A percentile compares a stretch with the other conserved stretches of the same genome.
These are phyloP conservation scores for Neckera pumila DNA, from an alignment of 225 moss, liverwort and hornwort species.

Conservation along the genomic window DNA sequence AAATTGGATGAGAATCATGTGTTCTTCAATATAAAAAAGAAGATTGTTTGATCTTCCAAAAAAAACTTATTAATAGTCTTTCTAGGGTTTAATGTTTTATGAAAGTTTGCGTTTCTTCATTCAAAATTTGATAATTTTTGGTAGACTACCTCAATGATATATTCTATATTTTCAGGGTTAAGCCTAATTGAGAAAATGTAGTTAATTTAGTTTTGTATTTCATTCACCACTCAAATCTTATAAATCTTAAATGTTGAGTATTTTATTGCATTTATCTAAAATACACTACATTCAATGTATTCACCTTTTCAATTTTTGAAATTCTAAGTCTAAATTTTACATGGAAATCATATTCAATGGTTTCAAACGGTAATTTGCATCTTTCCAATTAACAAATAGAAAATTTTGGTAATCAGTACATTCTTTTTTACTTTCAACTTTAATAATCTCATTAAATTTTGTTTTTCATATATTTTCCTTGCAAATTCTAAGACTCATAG, in stretches of 20 bases:
- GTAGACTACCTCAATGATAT: neutral
- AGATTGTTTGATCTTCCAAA: neutral
- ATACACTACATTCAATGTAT: neutral
- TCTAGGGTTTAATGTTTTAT: neutral
- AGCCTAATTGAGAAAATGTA: neutral
- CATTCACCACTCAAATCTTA: neutral
- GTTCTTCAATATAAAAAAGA: neutral
- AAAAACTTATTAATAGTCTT: neutral
- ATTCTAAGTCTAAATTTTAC: neutral
- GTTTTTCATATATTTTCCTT: neutral
- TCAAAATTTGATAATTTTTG: neutral
- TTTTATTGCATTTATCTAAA: neutral
- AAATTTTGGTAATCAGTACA: neutral
- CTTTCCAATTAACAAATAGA: neutral
- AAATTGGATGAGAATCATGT: neutral
- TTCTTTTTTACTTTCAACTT: neutral
- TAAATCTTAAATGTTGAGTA: neutral
- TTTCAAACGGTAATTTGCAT: neutral
- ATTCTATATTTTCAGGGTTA: fast-evolving
- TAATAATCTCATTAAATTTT: neutral
- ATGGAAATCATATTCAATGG: neutral
- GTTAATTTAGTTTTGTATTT: neutral
- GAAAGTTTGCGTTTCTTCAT: neutral
- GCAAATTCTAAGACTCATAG: neutral
- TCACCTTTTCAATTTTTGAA: too few relatives aligned